These are phyloP conservation scores for Phytophthora cajani DNA, from an alignment of 352 stramenopile species.

Conservation along the genomic window DNA sequence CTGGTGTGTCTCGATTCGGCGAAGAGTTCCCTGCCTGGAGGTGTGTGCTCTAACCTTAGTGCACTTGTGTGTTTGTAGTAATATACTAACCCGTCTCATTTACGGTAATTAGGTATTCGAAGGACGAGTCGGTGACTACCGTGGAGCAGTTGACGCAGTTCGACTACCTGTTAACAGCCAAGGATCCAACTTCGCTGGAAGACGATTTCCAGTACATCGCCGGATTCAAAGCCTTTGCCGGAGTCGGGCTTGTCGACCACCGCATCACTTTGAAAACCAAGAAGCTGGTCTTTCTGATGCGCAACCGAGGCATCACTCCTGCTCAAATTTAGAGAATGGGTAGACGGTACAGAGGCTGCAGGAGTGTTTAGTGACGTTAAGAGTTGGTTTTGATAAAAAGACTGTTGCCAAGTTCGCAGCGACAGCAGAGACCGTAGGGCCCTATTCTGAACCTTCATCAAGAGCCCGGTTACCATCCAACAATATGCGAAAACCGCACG, in stretches of 20 bases:
- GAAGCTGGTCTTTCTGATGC: conserved; percentile 60
- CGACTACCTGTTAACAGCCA: conserved; percentile 73
- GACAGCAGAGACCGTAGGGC: too few relatives aligned
- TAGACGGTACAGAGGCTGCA: too few relatives aligned
- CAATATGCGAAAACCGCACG: too few relatives aligned
- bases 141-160: conserved; percentile 52
- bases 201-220: conserved; percentile 57
- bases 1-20: conserved; percentile 92
- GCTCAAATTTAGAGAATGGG: not conserved
- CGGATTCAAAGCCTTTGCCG: conserved; percentile 56
- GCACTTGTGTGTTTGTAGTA: not conserved
- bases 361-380: too few relatives aligned
- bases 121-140: conserved; percentile 69
- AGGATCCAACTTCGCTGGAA: conserved; percentile 39
- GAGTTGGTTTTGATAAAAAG: too few relatives aligned
- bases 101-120: conserved; percentile 64
- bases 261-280: conserved; percentile 61
- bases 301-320: conserved; percentile 39
- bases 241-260: conserved; percentile 39
- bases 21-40: conserved; percentile 80
- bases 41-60: conserved; percentile 34
- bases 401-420: too few relatives aligned
- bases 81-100: not conserved
- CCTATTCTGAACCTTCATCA: too few relatives aligned
- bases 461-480: too few relatives aligned